A percentile compares a stretch with the other conserved stretches of the same genome.
These are phyloP conservation scores for Trichoderma sp. DNA, from an alignment of 2,329 filamentous ascomycete species.

Conservation along the genomic window DNA sequence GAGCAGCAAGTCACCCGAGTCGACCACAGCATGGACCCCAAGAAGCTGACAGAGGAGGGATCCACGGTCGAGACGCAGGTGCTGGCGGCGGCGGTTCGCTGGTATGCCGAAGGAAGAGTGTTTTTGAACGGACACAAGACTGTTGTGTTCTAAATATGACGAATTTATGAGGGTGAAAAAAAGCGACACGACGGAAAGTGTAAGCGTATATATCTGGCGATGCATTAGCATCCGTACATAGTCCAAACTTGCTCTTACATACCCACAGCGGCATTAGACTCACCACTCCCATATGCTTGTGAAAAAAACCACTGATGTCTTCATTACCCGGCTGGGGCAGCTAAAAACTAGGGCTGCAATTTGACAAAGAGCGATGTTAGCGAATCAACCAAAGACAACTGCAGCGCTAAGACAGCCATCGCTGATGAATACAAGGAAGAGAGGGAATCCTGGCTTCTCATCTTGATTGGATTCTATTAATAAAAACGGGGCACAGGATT, in stretches of 20 bases:
- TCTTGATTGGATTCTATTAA: neutral
- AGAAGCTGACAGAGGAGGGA: constrained; percentile 75
- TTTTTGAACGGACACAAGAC: constrained; percentile 80
- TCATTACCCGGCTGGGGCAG: neutral
- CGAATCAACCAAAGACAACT: neutral
- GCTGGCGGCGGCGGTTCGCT: constrained; percentile 78
- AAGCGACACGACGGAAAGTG: neutral
- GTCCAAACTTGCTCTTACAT: neutral
- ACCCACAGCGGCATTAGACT: neutral
- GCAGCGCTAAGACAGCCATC: neutral
- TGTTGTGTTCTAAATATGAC: constrained; percentile 63
- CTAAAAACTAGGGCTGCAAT: neutral
- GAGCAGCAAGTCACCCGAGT: constrained; percentile 80
- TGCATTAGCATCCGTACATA: constrained; percentile 8
- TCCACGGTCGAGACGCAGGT: constrained; percentile 85
- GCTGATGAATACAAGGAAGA: neutral
- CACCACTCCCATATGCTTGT: neutral
- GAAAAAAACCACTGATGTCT: neutral
- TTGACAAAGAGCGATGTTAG: neutral
- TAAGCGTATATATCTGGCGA: constrained; percentile 5
- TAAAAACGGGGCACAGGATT: neutral
- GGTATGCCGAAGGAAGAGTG: constrained; percentile 76
- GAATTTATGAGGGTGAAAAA: neutral
- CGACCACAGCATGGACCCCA: constrained; percentile 73
- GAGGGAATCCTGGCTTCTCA: neutral